phyloP scores from a whole-genome alignment of 441 rosid species.

The Macaranga tanarius region DNA sequence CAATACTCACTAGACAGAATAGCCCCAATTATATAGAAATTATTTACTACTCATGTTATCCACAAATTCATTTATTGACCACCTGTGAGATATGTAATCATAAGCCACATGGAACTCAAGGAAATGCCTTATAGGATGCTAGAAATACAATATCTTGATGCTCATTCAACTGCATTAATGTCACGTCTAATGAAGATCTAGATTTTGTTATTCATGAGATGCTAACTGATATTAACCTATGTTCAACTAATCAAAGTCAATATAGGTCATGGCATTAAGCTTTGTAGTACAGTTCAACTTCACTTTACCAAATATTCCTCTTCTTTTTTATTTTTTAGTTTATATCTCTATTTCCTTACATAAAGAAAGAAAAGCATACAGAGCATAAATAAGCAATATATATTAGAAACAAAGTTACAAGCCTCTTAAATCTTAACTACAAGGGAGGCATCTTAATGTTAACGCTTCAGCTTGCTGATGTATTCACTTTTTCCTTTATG shows the following conservation, averaged over 20 bases:
- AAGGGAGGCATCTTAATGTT: too few relatives aligned
- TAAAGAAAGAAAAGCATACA: too few relatives aligned
- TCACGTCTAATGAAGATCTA: background rate
- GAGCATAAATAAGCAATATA: too few relatives aligned
- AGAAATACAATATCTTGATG: too few relatives aligned
- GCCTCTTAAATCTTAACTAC: too few relatives aligned
- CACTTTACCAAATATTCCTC: too few relatives aligned
- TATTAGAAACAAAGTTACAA: too few relatives aligned
- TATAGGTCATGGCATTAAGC: background rate
- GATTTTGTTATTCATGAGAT: background rate
- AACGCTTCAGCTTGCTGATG: background rate
- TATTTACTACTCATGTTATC: background rate
- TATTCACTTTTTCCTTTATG: background rate
- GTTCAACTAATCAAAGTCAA: background rate
- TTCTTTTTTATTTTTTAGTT: too few relatives aligned
- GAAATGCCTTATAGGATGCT: too few relatives aligned
- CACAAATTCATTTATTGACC: background rate
- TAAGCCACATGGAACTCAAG: background rate
- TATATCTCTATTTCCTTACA: too few relatives aligned
- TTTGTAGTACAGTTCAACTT: too few relatives aligned
- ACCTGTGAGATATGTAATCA: background rate
- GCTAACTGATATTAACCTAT: background rate
- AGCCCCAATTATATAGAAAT: background rate
- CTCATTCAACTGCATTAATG: too few relatives aligned
- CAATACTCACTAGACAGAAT: background rate